phyloP scores from a whole-genome alignment of 805 yeast species.

The Hanseniaspora opuntiae region DNA sequence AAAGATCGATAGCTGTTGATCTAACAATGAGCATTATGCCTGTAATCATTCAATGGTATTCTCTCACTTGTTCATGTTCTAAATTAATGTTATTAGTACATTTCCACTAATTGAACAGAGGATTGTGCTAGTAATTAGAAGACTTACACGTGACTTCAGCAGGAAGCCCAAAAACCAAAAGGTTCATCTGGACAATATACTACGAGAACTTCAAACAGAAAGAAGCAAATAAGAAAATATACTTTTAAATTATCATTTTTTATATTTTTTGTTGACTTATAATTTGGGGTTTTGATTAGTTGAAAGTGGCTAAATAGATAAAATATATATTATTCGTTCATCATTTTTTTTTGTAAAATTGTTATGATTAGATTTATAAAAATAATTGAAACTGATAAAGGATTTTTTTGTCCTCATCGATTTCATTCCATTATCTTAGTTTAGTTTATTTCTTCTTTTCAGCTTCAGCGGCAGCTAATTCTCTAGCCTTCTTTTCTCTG shows the following conservation, averaged over 20 bases:
- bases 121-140: no score
- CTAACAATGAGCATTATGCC: no score
- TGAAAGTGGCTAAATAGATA: slow-evolving; percentile 2
- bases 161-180: no score
- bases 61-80: no score
- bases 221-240: no score
- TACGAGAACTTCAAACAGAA: no score
- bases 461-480: slow-evolving; percentile 98
- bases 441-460: slow-evolving; percentile 84
- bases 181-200: no score
- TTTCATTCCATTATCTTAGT: not conserved
- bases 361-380: not conserved
- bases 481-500: slow-evolving; percentile 95
- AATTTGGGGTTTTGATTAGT: not conserved
- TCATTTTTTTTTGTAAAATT: not conserved
- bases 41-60: no score
- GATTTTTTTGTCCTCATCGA: not conserved
- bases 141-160: no score
- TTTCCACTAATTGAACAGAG: no score
- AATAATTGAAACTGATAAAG: not conserved
- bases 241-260: not conserved
- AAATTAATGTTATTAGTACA: no score
- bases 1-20: no score
- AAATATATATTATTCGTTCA: not conserved
- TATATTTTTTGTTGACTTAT: slow-evolving; percentile 3